Evolutionary conservation across 2,329 filamentous ascomycete species (phyloP).

Genomic region (Macrophomina tecta): DNA sequence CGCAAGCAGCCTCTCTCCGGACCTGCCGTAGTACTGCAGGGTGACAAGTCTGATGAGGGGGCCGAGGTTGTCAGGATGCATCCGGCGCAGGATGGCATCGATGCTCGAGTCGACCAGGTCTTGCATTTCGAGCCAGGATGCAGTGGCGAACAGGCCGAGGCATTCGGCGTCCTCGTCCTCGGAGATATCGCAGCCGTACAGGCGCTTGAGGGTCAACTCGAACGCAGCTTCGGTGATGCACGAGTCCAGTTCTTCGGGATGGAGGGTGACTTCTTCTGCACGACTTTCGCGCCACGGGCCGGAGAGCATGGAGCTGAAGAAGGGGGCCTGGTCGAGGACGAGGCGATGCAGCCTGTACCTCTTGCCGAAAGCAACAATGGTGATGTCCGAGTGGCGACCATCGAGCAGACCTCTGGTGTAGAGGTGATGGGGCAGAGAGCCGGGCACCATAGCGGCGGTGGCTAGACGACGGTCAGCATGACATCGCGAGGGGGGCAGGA

Average conservation of each 20-base stretch:
- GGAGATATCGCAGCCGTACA: constrained; percentile 58
- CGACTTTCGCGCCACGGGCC: constrained; percentile 63
- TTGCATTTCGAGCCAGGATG: constrained; percentile 64
- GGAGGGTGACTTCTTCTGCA: constrained; percentile 58
- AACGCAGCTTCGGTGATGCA: constrained; percentile 61
- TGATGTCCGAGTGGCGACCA: constrained; percentile 61
- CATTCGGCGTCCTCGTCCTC: constrained; percentile 59
- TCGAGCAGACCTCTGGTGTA: constrained; percentile 58
- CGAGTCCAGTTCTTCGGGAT: constrained; percentile 60
- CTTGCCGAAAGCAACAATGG: constrained; percentile 58
- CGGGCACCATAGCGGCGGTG: constrained; percentile 38
- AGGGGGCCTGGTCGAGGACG: constrained; percentile 61
- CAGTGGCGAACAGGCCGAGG: constrained; percentile 62
- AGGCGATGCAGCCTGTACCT: constrained; percentile 60
- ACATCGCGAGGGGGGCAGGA: not conserved
- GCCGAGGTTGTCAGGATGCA: constrained; percentile 57
- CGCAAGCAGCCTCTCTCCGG: constrained; percentile 61
- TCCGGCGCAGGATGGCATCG: constrained; percentile 61
- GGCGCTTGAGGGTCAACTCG: constrained; percentile 60
- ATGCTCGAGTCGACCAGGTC: constrained; percentile 61
- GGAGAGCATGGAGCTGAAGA: constrained; percentile 61
- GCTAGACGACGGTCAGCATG: constrained; percentile 20
- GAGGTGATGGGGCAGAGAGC: constrained; percentile 58
- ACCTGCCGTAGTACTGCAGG: constrained; percentile 61
- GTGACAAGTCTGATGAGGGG: constrained; percentile 61